Base-by-base conservation (phyloP, 306 rosid species). In the Dryas alaskensis region DNA sequence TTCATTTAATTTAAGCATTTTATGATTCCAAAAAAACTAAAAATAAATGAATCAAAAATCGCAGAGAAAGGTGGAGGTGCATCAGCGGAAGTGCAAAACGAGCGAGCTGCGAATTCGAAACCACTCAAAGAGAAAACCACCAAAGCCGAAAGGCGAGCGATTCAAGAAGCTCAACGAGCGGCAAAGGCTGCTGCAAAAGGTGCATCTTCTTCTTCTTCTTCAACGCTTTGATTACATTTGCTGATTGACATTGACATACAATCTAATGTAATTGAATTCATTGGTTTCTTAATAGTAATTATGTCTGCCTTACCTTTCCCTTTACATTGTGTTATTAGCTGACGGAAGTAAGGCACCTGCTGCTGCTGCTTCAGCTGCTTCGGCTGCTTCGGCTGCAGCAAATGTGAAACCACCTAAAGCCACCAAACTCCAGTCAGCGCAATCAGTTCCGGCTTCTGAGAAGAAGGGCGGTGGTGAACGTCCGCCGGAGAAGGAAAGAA, bases 121-220 rank as follows among this genome's bases (percentile, higher is more conserved):
- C 82, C 88, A 6, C 76, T 79, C 50, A 90, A 89, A 75, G 88
- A 58, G 60, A 90, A 89, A 84, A 79, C 88, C 39, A 83, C 96
- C 8, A 92, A 89, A 83, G 97, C 93, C 64, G 96, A 92, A 84
- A 90, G 96, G 76, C 89, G 93, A 17, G 93, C 97, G 39, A 46
- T 90, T 79, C 98, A 92, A 73, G 98, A 92, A 68, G 96, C 92
- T 67, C 97, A 92, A 55, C 83, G 97, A 87, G 96, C 93, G 60
- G 92, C 90, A 59, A 92, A 92, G 87, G 97, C 87, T 63, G 84
- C 86, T 68, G 81, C 89, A 6, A 92, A 92, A 84, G 95, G 97
- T 92, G 75, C 51, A 49, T 39, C 54, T 4, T 49, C 52, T 22
- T 31, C 37, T 31, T 31, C 37, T 31, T 31, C 37, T 48, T 46